Percentiles rank a stretch among this genome's conserved stretches.
These are phyloP conservation scores for Piper longum DNA, from an alignment of 164 flowering plant species.

Conservation along the genomic window DNA sequence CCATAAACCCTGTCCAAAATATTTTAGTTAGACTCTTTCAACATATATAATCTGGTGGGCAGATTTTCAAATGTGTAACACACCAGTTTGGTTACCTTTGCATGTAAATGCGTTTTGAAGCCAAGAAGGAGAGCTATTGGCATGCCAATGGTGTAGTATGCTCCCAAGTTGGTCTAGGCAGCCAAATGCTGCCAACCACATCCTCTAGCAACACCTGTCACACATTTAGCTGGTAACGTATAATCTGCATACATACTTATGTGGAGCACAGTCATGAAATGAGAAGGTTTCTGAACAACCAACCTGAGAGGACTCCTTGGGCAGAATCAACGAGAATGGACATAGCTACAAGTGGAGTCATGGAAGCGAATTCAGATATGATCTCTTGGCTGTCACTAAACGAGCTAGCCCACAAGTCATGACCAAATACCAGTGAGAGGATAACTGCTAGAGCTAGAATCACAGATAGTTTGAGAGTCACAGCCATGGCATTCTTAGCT, in stretches of 20 bases:
- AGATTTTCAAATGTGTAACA: no score
- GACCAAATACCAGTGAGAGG: slow-evolving; percentile 39
- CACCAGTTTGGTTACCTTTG: slow-evolving; percentile 11
- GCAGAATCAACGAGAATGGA: slow-evolving; percentile 54
- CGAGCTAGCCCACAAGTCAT: slow-evolving; percentile 55
- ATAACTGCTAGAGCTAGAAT: slow-evolving; percentile 35
- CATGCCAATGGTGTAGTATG: slow-evolving; percentile 62
- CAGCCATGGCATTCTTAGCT: slow-evolving; percentile 62
- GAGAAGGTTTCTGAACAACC: slow-evolving; percentile 12
- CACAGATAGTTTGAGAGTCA: slow-evolving; percentile 57
- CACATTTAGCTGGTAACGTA: not conserved
- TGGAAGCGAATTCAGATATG: slow-evolving; percentile 30
- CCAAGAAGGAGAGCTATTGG: slow-evolving; percentile 50
- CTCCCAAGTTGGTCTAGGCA: slow-evolving; percentile 48
- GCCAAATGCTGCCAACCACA: slow-evolving; percentile 92
- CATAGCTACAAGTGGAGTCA: slow-evolving; percentile 54
- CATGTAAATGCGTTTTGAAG: slow-evolving; percentile 29
- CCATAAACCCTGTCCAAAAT: slow-evolving; percentile 17
- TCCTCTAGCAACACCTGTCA: slow-evolving; percentile 72
- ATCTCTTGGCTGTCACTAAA: slow-evolving; percentile 45
- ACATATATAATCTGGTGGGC: slow-evolving; percentile 3
- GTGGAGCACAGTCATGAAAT: not conserved
- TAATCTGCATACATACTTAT: not conserved
- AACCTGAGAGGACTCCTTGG: slow-evolving; percentile 77
- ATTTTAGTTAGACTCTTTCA: no score